Conservation (phyloP, 2,329 filamentous ascomycete species). For the Kalaharituber pfeilii region DNA sequence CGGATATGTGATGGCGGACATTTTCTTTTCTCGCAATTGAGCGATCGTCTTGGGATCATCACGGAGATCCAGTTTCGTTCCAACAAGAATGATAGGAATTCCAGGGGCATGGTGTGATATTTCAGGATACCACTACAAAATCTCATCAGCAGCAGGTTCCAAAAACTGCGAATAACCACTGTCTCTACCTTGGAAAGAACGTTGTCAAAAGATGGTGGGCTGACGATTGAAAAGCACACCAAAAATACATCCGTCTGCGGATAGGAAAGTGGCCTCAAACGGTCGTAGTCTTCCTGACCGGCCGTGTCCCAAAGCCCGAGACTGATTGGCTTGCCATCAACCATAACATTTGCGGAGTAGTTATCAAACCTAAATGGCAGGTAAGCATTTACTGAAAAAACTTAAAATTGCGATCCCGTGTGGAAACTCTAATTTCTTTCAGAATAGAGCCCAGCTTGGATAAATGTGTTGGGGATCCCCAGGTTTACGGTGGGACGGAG, state of each 20-base stretch:
- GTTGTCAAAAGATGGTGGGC: constrained; percentile 95
- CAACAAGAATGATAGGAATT: constrained; percentile 90
- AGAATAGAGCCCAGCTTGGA: too few species aligned
- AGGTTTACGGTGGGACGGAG: too few species aligned
- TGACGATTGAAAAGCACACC: constrained; percentile 97
- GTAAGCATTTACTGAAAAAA: neutral
- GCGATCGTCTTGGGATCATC: constrained; percentile 73
- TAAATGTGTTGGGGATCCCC: too few species aligned
- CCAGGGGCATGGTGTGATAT: constrained; percentile 92
- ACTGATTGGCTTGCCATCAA: constrained; percentile 94
- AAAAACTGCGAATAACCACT: neutral
- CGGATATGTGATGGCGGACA: constrained; percentile 93
- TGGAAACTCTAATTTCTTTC: constrained; percentile 5
- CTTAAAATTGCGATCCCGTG: neutral
- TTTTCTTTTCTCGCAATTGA: constrained; percentile 72
- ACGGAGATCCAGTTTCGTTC: constrained; percentile 88
- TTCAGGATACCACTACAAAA: constrained; percentile 74
- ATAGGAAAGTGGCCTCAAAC: constrained; percentile 85
- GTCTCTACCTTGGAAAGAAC: constrained; percentile 81
- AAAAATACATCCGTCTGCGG: constrained; percentile 97
- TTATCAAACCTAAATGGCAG: constrained; percentile 74
- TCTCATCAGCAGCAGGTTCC: neutral
- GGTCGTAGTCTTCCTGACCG: constrained; percentile 95
- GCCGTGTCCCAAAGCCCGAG: constrained; percentile 96
- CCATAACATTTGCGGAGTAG: constrained; percentile 98